Evolutionary conservation across 129 eudicot species (phyloP), one percentile per base, ranked within the genome.

Genomic region (Apium graveolens): DNA sequence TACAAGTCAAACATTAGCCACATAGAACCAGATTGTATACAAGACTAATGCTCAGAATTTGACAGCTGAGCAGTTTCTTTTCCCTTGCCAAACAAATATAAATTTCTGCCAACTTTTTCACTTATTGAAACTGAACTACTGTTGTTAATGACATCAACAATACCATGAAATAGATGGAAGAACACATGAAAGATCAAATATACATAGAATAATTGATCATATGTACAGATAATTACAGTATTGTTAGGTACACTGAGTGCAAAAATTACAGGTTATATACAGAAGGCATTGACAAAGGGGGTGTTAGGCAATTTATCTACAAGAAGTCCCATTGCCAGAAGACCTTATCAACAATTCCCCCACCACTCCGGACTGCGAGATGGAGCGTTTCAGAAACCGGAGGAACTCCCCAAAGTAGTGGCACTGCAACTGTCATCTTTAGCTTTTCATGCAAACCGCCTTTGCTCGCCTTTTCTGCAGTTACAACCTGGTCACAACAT

Each of bases 391-490:
- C 99, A 12, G 99, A 96, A 45, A 94, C 99, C 14, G 99, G 99
- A 62, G 99, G 99, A 35, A 96, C 97, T 45, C 99, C 99, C 97
- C 97, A 96, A 32, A 96, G 97, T 71, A 90, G 73, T 11, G 99
- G 97, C 77, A 96, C 97, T 14, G 97, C 99, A 35, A 96, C 99
- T 0, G 97, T 96, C 99, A 96, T 96, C 12, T 83, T 90, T 82
- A 96, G 83, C 81, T 85, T 92, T 79, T 96, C 99, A 41, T 92
- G 91, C 87, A 96, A 74, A 53, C 97, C 97, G 20, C 93, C 91
- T 51, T 87, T 86, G 38, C 82, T 90, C 14, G 80, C 97, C 84
- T 90, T 96, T 80, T 96, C 97, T 43, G 99, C 97, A 39, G 79
- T 85, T 76, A 96, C 99, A n/a, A 96, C 87, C 99, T 94, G 86